Evolutionary conservation across 1,139 yeast species (phyloP), one percentile per base, ranked within the genome.

Genomic region (Kluyveromyces marxianus): DNA sequence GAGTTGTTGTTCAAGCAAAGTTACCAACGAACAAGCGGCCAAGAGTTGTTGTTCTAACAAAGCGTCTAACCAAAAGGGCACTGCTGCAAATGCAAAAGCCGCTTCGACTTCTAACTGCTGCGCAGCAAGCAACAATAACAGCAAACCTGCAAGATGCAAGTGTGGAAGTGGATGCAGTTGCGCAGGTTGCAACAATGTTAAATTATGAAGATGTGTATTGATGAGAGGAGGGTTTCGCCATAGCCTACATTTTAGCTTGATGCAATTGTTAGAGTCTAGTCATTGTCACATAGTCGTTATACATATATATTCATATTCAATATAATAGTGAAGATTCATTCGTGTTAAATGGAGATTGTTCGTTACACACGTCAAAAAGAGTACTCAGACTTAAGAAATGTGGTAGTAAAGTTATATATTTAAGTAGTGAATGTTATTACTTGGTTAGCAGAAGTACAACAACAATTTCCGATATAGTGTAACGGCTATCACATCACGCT

Each of bases 111-210:
- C 50, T 25, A 51, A 53, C 35, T 34, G 48, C 35, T 47, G 47
- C 14, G 34, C 44, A 32, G 28, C 41, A 32, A 29, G 39, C 21
- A 28, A 41, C n/a, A 47, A 14, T 14, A 14, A 43, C 35, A 8
- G 30, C 8, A 40, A 46, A n/a, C 35, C 44, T 24, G 36, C 47
- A 2, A 49, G 55, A 44, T 53, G 56, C 37, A 46, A 44, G 26
- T 53, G 56, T 33, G 56, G 56, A 3, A 42, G 51, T 14, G 39
- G 46, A 28, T 53, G 56, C 39, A 43, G 44, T 21, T 53, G 56
- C 39, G 45, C 48, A 2, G 46, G 47, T 33, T 53, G 56, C 34
- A 53, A 53, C 41, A 49, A 50, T 4, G 50, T 53, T 25, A 53
- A 53, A 44, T 45, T 53, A 4, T 36, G 30, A 36, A 7, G 6